phyloP scores from a whole-genome alignment of 306 rosid species.

The Trifolium subterraneum region DNA sequence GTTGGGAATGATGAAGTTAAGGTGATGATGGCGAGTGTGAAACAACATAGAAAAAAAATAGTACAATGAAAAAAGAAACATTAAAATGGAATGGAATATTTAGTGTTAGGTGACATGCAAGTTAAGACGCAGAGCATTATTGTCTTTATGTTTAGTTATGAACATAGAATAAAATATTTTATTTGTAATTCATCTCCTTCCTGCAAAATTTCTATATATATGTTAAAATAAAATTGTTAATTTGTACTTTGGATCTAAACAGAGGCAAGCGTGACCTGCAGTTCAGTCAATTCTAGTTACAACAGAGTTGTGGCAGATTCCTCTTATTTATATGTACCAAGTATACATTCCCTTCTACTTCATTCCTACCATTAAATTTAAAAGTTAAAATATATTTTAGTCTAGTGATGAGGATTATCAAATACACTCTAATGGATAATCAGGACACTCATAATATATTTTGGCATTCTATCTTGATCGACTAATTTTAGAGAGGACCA shows the following conservation, averaged over 20 bases:
- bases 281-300: slow-evolving; percentile 34
- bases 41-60: not conserved
- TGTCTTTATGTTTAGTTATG: slow-evolving; percentile 5
- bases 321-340: not conserved
- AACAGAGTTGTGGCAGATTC: slow-evolving; percentile 37
- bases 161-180: not conserved
- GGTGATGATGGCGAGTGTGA: slow-evolving; percentile 48
- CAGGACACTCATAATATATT: no score
- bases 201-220: slow-evolving; percentile 1
- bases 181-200: slow-evolving; percentile 3
- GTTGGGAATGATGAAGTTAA: slow-evolving; percentile 62
- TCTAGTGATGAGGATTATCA: no score
- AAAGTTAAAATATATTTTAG: no score
- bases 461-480: no score
- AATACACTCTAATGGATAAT: no score
- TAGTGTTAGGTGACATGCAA: slow-evolving; percentile 75
- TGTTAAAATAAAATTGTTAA: slow-evolving; percentile 21
- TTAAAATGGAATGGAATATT: slow-evolving; percentile 59
- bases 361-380: not conserved
- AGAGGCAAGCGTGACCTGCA: slow-evolving; percentile 66
- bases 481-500: no score
- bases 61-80: not conserved
- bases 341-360: not conserved
- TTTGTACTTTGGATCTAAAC: slow-evolving; percentile 51
- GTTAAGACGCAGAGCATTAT: slow-evolving; percentile 11